Evolutionary conservation across 2,329 filamentous ascomycete species (phyloP).

Genomic region (Alternaria longipes): DNA sequence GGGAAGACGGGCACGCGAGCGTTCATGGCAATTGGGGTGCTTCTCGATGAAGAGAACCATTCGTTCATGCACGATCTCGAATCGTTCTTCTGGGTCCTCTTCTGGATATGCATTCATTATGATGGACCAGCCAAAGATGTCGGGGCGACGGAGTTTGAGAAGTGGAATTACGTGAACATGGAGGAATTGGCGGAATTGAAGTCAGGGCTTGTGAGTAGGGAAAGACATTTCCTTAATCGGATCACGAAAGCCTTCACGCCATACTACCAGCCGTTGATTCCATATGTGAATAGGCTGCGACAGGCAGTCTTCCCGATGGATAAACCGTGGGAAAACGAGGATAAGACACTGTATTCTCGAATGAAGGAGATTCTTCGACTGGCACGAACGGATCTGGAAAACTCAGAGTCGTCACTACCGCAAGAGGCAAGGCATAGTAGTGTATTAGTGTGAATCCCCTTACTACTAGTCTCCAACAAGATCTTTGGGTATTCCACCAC

Average conservation of each 20-base stretch:
- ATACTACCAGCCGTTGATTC: conserved; percentile 28
- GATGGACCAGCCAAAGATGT: conserved; percentile 30
- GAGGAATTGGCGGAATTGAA: conserved; percentile 7
- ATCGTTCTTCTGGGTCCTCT: conserved; percentile 61
- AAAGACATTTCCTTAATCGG: conserved; percentile 10
- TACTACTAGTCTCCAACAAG: too few species aligned
- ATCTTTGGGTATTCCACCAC: too few species aligned
- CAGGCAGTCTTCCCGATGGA: too few species aligned
- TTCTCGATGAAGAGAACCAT: conserved; percentile 53
- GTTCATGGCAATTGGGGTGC: conserved; percentile 59
- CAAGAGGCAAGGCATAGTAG: too few species aligned
- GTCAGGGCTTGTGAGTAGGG: conserved; percentile 8
- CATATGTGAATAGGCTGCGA: conserved; percentile 53
- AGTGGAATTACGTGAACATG: conserved; percentile 38
- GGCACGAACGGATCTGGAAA: too few species aligned
- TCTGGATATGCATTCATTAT: conserved; percentile 60
- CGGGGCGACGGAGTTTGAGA: conserved; percentile 35
- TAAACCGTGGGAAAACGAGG: too few species aligned
- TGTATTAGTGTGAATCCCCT: too few species aligned
- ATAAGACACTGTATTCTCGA: too few species aligned
- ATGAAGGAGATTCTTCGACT: too few species aligned
- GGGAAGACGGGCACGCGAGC: conserved; percentile 57
- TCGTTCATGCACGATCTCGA: conserved; percentile 61
- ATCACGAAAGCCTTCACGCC: too few species aligned
- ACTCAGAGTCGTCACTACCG: too few species aligned